Evolutionary conservation across 805 yeast species (phyloP).

Genomic region (Lipomyces sp.): DNA sequence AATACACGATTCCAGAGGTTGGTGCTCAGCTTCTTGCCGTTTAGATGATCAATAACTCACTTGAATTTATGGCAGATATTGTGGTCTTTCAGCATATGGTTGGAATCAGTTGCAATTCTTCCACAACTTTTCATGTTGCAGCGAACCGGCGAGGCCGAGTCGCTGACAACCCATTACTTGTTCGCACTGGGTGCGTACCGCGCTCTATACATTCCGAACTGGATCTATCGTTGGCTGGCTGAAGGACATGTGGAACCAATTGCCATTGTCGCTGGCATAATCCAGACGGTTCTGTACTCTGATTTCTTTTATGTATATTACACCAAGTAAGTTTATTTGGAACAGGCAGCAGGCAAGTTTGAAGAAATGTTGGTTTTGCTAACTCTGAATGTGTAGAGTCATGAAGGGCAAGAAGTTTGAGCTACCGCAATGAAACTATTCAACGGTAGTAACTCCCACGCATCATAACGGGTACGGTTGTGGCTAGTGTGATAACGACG

Average conservation of each 20-base stretch:
- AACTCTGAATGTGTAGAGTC: slow-evolving; percentile 49
- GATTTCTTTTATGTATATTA: slow-evolving; percentile 96
- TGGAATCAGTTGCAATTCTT: slow-evolving; percentile 86
- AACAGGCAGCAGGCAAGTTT: not conserved
- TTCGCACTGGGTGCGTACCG: slow-evolving; percentile 92
- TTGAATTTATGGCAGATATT: slow-evolving; percentile 41
- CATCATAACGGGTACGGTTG: no score
- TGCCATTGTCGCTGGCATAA: slow-evolving; percentile 75
- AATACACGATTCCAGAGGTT: slow-evolving; percentile 61
- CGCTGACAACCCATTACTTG: slow-evolving; percentile 88
- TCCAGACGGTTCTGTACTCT: slow-evolving; percentile 87
- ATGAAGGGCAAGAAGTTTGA: slow-evolving; percentile 77
- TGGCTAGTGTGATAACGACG: no score
- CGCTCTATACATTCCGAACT: slow-evolving; percentile 88
- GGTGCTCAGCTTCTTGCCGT: slow-evolving; percentile 43
- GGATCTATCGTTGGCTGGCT: slow-evolving; percentile 80
- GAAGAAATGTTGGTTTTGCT: not conserved
- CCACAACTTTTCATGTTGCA: slow-evolving; percentile 93
- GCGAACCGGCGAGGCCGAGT: slow-evolving; percentile 84
- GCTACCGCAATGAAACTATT: slow-evolving; percentile 56
- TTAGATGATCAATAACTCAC: not conserved
- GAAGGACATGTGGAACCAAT: slow-evolving; percentile 59
- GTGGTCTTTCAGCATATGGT: slow-evolving; percentile 93
- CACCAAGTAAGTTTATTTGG: slow-evolving; percentile 44
- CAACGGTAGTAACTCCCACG: no score